Base-by-base conservation (phyloP, 495 filamentous ascomycete genomes). In the Lasiosphaeria miniovina region DNA sequence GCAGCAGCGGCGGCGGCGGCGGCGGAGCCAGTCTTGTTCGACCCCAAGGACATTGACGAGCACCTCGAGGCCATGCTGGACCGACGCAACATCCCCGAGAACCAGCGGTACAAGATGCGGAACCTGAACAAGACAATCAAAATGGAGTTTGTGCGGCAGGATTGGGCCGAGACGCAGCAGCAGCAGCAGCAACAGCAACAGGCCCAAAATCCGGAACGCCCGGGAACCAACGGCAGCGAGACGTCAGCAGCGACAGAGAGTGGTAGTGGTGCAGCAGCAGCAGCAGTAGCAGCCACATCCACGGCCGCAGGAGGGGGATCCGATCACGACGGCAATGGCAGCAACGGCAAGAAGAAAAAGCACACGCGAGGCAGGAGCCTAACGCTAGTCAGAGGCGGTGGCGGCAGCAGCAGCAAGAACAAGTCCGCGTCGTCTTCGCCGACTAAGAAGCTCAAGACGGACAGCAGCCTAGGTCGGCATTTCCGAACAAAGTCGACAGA, bases 61-160 rank as follows among this genome's bases (percentile, higher is more conserved):
- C 80, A 83, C 52, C 84, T 89, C 59, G 86, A 89, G 63, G 80
- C 72, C 24, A 90, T 90, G 82, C 67, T 90, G 52, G 90, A 96
- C 74, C 84, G 90, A 35, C 82, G 91, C 57, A 95, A 97, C 68
- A 92, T 98, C 54, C 93, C 94, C 17, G 88, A 94, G 63, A 89
- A 96, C 60, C 92, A 96, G 80, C 82, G 91, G 55, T 88, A 93
- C 68, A 92, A 92, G 74, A 96, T 98, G 91, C 85, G 94, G 35
- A 90, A 84, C 36, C 77, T 98, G 52, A 90, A 90, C 56, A 84
- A 88, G 57, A 89, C 88, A 34, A 91, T 98, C 73, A 98, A 98
- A 74, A 88, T 88, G 62, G 92, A 98, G 61, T 96, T 98, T 62
- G 90, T 98, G 65, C 84, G 87, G 60, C 91, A 96, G 67, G 89